Evolutionary conservation across 768 basidiomycete species (phyloP).

Genomic region (Phaffia tasmanica): DNA sequence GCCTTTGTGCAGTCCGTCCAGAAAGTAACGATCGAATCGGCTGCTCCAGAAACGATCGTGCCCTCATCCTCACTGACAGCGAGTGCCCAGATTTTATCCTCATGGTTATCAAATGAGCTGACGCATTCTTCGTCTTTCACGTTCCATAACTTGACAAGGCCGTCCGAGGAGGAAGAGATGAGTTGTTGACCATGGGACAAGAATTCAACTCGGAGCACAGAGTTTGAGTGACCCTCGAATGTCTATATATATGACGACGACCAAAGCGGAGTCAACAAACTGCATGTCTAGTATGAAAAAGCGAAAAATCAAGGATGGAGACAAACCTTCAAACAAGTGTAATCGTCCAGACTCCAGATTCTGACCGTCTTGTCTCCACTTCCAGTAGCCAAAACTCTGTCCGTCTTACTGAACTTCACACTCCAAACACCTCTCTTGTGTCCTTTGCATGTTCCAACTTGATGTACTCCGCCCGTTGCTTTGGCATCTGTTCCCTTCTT

Average conservation of each 20-base stretch:
- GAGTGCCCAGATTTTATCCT: constrained; percentile 99
- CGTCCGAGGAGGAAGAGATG: constrained; percentile 83
- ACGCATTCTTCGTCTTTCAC: constrained; percentile 75
- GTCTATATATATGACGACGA: constrained; percentile 46
- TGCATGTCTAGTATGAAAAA: neutral
- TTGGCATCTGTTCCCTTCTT: constrained; percentile 37
- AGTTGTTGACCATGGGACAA: constrained; percentile 71
- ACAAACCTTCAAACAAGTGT: constrained; percentile 61
- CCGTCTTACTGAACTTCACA: constrained; percentile 72
- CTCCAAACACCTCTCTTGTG: constrained; percentile 96
- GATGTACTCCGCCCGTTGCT: constrained; percentile 57
- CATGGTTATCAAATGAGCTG: constrained; percentile 87
- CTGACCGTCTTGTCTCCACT: constrained; percentile 92
- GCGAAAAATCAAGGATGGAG: neutral
- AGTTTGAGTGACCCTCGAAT: constrained; percentile 96
- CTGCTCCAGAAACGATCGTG: constrained; percentile 82
- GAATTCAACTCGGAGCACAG: constrained; percentile 86
- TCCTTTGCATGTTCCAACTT: constrained; percentile 80
- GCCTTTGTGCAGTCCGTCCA: constrained; percentile 93
- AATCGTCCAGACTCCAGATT: constrained; percentile 89
- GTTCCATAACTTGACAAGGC: constrained; percentile 92
- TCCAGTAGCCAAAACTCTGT: constrained; percentile 77
- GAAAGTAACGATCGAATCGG: constrained; percentile 89
- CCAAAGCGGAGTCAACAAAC: neutral
- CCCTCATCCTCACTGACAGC: constrained; percentile 68